Base-by-base conservation (phyloP, 2,329 filamentous ascomycete genomes). In the Elsinoe fawcettii region DNA sequence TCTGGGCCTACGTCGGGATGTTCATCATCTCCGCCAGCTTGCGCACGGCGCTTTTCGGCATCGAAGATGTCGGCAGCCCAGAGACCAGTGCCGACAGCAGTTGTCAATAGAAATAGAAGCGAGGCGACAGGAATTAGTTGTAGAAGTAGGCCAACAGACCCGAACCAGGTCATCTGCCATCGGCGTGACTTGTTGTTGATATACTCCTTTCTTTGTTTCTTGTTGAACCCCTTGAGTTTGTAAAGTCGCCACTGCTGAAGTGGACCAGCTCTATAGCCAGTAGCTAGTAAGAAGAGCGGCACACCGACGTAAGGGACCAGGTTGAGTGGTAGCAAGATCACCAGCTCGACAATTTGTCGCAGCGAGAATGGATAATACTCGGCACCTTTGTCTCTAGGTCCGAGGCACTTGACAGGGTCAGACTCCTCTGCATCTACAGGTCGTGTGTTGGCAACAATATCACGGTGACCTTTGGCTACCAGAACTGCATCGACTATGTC, bases 111-210 rank as follows among this genome's bases (percentile, higher is more conserved):
- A 70, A 97, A 96, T 68, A 97, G 84, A 79, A 99, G 95, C n/a
- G 88, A 95, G 51, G 96, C 72, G 11, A 92, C 79, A 1, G 93
- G 93, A 7, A 96, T 79, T n/a, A 97, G 79, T 73, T 96, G 89
- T 25, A 97, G 73, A 5, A 90, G 70, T 74, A 96, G 82, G 51
- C 90, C 88, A 3, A 93, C 79, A 0, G 87, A 89, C 14, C 93
- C 93, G 67, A 97, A 96, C 89, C 89, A 95, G 12, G 90, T 85
- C 69, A 96, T 97, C 59, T 93, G 88, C 81, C 88, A 88, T 60
- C 82, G 77, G 55, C 86, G 80, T 43, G 76, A 76, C 59, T 78
- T 79, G 32, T 75, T 76, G 56, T 77, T 78, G 25, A 92, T 81
- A 64, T 87, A 89, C 25, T 75, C 75, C 65, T 88, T 88, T 61